These are phyloP conservation scores for Heteromeles arbutifolia DNA, from an alignment of 306 rosid species.

Conservation along the genomic window DNA sequence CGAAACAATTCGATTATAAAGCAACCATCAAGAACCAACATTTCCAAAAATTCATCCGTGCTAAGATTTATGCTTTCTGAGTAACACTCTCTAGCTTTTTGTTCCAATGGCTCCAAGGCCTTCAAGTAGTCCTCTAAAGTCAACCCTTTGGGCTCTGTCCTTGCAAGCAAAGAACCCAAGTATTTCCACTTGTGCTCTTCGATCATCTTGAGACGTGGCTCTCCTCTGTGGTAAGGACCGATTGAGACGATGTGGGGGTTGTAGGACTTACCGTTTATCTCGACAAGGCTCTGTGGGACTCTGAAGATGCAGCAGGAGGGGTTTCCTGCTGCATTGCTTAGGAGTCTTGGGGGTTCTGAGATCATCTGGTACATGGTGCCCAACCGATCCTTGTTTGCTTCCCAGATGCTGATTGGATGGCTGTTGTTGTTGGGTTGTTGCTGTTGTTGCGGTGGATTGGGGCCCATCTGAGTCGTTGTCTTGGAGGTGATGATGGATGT, in stretches of 20 bases:
- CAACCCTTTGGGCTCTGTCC: constrained; percentile 19
- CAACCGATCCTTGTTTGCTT: constrained; percentile 27
- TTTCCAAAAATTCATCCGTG: constrained; percentile 34
- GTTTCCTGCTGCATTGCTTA: constrained; percentile 40
- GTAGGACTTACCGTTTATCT: constrained; percentile 44
- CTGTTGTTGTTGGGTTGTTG: background rate
- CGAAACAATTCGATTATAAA: constrained; percentile 53
- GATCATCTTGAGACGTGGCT: constrained; percentile 37
- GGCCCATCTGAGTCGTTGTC: background rate
- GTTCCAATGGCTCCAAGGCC: constrained; percentile 28
- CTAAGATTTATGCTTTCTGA: constrained; percentile 30
- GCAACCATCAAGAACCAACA: constrained; percentile 66
- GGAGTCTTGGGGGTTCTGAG: constrained; percentile 39
- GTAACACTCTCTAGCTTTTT: constrained; percentile 44
- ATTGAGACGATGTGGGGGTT: constrained; percentile 58
- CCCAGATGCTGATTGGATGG: constrained; percentile 16
- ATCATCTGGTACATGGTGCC: constrained; percentile 34
- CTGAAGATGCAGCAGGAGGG: constrained; percentile 48
- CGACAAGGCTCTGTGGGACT: constrained; percentile 42
- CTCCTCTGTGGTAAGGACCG: constrained; percentile 52
- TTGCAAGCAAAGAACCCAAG: constrained; percentile 30
- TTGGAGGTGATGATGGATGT: background rate
- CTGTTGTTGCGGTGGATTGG: constrained; percentile 9
- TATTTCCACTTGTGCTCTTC: constrained; percentile 61
- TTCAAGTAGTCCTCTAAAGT: constrained; percentile 11